Base-by-base conservation (phyloP, 2,329 filamentous ascomycete genomes). In the Leptographium procerum region DNA sequence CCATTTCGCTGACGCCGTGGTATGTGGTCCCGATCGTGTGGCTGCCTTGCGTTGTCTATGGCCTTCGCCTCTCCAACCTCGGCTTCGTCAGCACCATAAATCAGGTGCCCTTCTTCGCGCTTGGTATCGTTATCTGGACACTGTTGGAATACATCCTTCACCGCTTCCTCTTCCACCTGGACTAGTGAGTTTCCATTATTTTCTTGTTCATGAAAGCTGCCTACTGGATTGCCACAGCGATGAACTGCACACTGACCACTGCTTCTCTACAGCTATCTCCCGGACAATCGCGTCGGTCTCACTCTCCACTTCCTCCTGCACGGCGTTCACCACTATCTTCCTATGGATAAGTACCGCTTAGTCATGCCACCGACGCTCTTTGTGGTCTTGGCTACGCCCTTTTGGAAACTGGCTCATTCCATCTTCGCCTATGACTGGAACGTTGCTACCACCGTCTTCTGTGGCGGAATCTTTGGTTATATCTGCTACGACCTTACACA, bases 341-440 rank as follows among this genome's bases (percentile, higher is more conserved):
- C 94, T n/a, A 97, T 99, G 94, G 94, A 99, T 75, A 92, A 87
- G 69, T 92, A 96, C 67, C 86, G 94, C 61, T 85, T 99, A 11
- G 94, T 99, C 64, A 97, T 99, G 94, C 94, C 94, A 1, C 94
- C 94, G 0, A 83, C 89, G 0, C 78, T 99, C 4, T 97, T 99
- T 69, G 62, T 92, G 28, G 80, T 82, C 14, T 84, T 99, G 24
- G 92, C 92, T 7, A 80, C 82, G 0, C 94, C 94, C 0, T 97
- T 97, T 77, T 99, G 89, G 87, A 89, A 89, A 71, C 77, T 99
- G 55, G 89, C 94, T 0, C 92, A 96, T 65, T 65, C 78, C 2
- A 69, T 97, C 57, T 90, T 99, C 71, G 87, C 76, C 70, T 91
- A 85, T 74, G 83, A 92, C 72, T 97, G 91, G 91, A 81, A 88